Percentiles rank a stretch among this genome's conserved stretches.
phyloP scores from a whole-genome alignment of 352 stramenopile species.

The Phytopythium oedochilum region DNA sequence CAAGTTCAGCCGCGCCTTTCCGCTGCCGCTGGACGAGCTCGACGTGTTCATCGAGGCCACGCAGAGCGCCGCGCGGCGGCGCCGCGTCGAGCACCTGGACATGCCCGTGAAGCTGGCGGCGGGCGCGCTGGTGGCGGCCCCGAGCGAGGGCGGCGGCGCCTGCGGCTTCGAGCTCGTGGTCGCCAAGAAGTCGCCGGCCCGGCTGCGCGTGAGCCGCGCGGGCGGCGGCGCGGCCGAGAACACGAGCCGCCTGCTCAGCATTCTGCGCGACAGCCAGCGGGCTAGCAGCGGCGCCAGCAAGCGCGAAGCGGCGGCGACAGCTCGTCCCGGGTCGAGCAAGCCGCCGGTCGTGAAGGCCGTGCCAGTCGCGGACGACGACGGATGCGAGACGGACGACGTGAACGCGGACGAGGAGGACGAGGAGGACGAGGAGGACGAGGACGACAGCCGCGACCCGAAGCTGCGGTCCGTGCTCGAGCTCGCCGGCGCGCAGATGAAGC shows the following conservation, averaged over 20 bases:
- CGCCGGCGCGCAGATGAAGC: slow-evolving; percentile 34
- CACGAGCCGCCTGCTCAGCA: slow-evolving; percentile 5
- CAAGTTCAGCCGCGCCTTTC: slow-evolving; percentile 31
- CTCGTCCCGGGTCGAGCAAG: too few species aligned
- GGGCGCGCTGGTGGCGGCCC: background rate
- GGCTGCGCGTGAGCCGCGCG: background rate
- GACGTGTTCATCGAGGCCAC: slow-evolving; percentile 33
- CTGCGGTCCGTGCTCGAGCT: slow-evolving; percentile 28
- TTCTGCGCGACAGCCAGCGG: background rate
- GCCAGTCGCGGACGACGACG: background rate
- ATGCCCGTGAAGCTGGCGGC: slow-evolving; percentile 11
- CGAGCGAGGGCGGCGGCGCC: slow-evolving; percentile 13
- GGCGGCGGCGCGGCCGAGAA: slow-evolving; percentile 2
- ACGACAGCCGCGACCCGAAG: slow-evolving; percentile 14
- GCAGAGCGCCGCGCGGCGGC: slow-evolving; percentile 14
- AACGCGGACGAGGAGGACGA: background rate
- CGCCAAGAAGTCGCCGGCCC: slow-evolving; percentile 11
- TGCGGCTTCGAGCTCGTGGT: slow-evolving; percentile 34
- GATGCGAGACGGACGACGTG: background rate
- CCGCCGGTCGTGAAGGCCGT: too few species aligned
- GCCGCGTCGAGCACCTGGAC: slow-evolving; percentile 15
- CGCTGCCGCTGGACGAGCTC: slow-evolving; percentile 21
- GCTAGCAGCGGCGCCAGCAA: background rate
- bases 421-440: slow-evolving; percentile 1
- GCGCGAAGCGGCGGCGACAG: background rate